Evolutionary conservation across 331 rosid species (phyloP).

Genomic region (Quercus phellos): DNA sequence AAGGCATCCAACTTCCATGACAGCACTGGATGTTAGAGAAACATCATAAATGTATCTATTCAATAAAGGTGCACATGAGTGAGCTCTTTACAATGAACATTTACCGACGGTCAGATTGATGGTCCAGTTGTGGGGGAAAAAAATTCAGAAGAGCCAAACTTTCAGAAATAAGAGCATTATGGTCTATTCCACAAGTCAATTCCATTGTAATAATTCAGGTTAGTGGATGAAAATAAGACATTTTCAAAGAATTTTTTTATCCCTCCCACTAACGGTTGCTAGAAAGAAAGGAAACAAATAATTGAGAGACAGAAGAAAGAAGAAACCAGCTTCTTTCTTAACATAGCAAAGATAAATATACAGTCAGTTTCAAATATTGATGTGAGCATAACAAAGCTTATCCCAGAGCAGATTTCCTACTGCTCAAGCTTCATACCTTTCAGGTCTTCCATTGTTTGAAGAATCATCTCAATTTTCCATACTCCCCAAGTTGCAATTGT

Average conservation of each 20-base stretch:
- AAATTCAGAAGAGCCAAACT: not conserved
- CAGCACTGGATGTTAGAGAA: too few relatives aligned
- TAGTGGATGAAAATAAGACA: not conserved
- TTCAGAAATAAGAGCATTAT: not conserved
- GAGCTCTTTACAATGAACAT: too few relatives aligned
- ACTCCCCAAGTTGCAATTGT: constrained; percentile 18
- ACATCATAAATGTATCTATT: too few relatives aligned
- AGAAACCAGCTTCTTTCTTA: not conserved
- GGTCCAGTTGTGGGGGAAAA: not conserved
- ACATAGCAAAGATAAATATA: not conserved
- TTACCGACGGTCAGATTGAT: too few relatives aligned
- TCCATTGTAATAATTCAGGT: not conserved
- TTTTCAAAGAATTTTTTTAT: not conserved
- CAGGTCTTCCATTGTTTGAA: not conserved
- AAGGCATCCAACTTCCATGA: too few relatives aligned
- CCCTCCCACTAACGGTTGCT: not conserved
- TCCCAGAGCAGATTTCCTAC: not conserved
- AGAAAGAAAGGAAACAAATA: not conserved
- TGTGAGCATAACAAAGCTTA: not conserved
- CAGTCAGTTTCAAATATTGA: not conserved
- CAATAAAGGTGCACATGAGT: too few relatives aligned
- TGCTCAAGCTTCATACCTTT: not conserved
- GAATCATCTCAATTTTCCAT: constrained; percentile 1
- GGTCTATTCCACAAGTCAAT: not conserved
- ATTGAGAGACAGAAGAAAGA: not conserved